Percentiles rank a stretch among this genome's conserved stretches.
These are phyloP conservation scores for Trichoderma reesei DNA, from an alignment of 495 filamentous ascomycete species.

Conservation along the genomic window DNA sequence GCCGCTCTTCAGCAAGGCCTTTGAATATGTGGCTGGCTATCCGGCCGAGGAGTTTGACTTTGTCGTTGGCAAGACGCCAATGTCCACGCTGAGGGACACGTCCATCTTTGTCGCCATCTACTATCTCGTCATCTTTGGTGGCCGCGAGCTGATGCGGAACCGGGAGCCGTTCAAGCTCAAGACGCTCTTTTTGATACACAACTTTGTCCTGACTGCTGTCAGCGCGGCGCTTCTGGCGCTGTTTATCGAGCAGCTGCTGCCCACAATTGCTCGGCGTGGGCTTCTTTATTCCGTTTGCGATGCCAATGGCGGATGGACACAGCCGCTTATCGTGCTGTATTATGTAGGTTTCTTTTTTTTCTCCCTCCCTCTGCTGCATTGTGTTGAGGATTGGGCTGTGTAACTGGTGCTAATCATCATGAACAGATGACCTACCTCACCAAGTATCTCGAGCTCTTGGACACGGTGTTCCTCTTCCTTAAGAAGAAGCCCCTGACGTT, in stretches of 20 bases:
- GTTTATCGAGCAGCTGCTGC: constrained; percentile 64
- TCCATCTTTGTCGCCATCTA: constrained; percentile 55
- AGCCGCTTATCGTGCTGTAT: constrained; percentile 64
- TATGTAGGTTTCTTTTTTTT: constrained; percentile 39
- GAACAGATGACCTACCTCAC: constrained; percentile 56
- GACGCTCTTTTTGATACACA: constrained; percentile 66
- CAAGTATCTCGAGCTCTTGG: constrained; percentile 63
- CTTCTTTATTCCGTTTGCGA: constrained; percentile 66
- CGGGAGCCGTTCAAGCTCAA: constrained; percentile 57
- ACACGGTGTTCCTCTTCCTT: constrained; percentile 72
- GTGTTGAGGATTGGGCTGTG: too few species aligned
- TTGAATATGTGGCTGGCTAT: constrained; percentile 60
- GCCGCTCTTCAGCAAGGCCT: constrained; percentile 87
- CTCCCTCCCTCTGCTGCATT: too few species aligned
- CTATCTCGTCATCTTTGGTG: constrained; percentile 68
- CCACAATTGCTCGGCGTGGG: constrained; percentile 55
- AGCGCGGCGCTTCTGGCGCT: constrained; percentile 55
- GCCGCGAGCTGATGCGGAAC: constrained; percentile 62
- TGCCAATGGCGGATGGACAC: constrained; percentile 64
- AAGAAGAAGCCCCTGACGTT: constrained; percentile 87
- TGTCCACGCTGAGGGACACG: constrained; percentile 60
- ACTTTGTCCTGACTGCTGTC: constrained; percentile 66
- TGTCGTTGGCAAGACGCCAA: constrained; percentile 51
- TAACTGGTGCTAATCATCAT: constrained; percentile 21
- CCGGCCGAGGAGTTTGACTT: constrained; percentile 62